Percentiles rank a stretch among this genome's conserved stretches.
phyloP scores from a whole-genome alignment of 768 basidiomycete species.

The Macrolepiota albuminosa region DNA sequence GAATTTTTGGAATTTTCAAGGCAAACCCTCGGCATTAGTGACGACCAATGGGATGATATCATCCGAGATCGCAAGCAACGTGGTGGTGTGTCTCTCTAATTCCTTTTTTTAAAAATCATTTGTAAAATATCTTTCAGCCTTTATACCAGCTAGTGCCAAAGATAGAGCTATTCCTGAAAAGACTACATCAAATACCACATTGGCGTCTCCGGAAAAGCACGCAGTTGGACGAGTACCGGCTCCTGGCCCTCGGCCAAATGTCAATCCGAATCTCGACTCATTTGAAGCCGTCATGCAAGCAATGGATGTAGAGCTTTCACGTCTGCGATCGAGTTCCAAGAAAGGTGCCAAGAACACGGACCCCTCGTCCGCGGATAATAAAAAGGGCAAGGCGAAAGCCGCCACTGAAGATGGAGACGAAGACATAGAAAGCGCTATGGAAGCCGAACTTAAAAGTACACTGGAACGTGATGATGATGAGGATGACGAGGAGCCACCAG shows the following conservation, averaged over 20 bases:
- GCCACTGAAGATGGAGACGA: conserved; percentile 39
- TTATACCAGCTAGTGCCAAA: conserved; percentile 44
- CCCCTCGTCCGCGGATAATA: conserved; percentile 13
- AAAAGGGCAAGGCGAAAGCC: conserved; percentile 47
- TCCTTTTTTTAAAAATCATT: not conserved
- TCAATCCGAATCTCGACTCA: conserved; percentile 76
- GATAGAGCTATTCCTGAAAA: conserved; percentile 14
- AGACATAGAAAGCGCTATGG: conserved; percentile 86
- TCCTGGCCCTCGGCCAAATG: conserved; percentile 34
- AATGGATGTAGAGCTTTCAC: conserved; percentile 81
- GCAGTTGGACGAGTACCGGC: conserved; percentile 14
- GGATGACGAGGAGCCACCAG: conserved; percentile 51
- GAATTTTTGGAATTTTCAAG: conserved; percentile 95
- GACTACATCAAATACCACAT: conserved; percentile 2
- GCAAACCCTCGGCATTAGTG: conserved; percentile 82
- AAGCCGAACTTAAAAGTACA: conserved; percentile 70
- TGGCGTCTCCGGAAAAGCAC: not conserved
- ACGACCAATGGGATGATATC: conserved; percentile 89
- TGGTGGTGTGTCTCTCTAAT: conserved; percentile 59
- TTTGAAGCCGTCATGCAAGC: conserved; percentile 97
- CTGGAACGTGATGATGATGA: conserved; percentile 44
- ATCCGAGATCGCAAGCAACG: conserved; percentile 68
- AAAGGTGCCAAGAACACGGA: conserved; percentile 13
- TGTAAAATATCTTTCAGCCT: conserved; percentile 36
- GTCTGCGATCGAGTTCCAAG: conserved; percentile 29